Evolutionary conservation across 805 yeast species (phyloP), one percentile per base, ranked within the genome.

Genomic region (Saccharomycopsis microspora): DNA sequence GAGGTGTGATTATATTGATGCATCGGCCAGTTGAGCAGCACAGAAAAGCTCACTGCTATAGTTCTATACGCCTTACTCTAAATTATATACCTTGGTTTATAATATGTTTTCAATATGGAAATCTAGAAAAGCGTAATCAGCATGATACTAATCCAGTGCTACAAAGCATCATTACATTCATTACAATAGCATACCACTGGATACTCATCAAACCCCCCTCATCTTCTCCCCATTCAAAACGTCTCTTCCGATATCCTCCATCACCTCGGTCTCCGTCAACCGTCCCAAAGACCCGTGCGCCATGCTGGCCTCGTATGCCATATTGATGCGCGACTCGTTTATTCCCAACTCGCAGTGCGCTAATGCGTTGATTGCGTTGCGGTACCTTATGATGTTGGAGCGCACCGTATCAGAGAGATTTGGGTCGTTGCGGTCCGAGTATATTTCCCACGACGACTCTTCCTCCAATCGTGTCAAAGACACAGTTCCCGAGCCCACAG

Each of bases 401-500:
- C 90, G 76, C 11, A 78, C 70, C 11, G 75, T 68, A 32, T 70
- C 64, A 4, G 84, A 67, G 27, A 93, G 80, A n/a, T 64, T 58
- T 27, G 66, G 65, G 54, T 87, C 96, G 60, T 93, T 94, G 50
- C 75, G 74, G 64, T 94, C 97, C 45, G 90, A 80, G 66, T 93
- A 93, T 39, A 93, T 90, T 60, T 89, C 95, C 93, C 94, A 82
- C 1, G 96, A 83, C 32, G 94, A 82, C 59, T 89, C 96, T 62
- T 85, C 93, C 61, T 89, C 96, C 43, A 93, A 67, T 56, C 95
- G 73, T 8, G 96, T 88, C 45, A 90, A 85, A 2, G 85, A 71
- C 5, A 77, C 77, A 7, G 81, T 69, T 0, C 78, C 83, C 46
- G 70, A 68, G 6, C 84, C 85, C 4, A 78, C 74, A 4, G 66